phyloP scores from a whole-genome alignment of 2,329 filamentous ascomycete species.

The Aspergillus arachidicola region DNA sequence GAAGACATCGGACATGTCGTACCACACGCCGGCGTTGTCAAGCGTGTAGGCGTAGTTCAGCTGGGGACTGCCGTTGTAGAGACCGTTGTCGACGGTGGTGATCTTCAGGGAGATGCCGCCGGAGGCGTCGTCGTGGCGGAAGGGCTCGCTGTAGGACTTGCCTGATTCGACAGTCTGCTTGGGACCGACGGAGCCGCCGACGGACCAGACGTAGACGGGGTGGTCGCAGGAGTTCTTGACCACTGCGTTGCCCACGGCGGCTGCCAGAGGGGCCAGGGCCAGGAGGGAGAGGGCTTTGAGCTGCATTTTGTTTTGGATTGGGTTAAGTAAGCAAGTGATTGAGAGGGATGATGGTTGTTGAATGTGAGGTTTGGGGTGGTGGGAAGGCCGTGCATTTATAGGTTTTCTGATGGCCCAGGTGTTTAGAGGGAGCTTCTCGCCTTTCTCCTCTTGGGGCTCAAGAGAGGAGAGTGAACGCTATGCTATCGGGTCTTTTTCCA shows the following conservation, averaged over 20 bases:
- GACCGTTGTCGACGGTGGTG: constrained; percentile 36
- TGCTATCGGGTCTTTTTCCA: background rate
- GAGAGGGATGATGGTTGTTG: background rate
- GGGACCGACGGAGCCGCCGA: constrained; percentile 36
- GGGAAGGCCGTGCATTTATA: background rate
- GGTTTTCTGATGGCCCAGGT: background rate
- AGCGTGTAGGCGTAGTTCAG: constrained; percentile 47
- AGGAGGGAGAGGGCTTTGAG: constrained; percentile 32
- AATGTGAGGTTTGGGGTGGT: background rate
- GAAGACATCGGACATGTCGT: constrained; percentile 48
- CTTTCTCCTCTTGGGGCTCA: background rate
- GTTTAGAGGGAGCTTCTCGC: background rate
- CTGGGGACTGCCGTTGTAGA: constrained; percentile 41
- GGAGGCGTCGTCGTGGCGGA: constrained; percentile 38
- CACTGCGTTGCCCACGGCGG: constrained; percentile 40
- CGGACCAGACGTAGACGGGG: constrained; percentile 43
- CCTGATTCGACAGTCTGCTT: constrained; percentile 35
- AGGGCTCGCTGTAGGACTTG: constrained; percentile 36
- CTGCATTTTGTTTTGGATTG: constrained; percentile 31
- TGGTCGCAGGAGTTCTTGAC: constrained; percentile 43
- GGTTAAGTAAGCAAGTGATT: background rate
- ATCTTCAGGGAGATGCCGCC: constrained; percentile 50
- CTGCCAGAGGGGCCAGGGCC: constrained; percentile 34
- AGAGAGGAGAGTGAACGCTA: background rate
- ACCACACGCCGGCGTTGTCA: constrained; percentile 40